Conservation (phyloP, 495 filamentous ascomycete species). For the Tuber magnatum region DNA sequence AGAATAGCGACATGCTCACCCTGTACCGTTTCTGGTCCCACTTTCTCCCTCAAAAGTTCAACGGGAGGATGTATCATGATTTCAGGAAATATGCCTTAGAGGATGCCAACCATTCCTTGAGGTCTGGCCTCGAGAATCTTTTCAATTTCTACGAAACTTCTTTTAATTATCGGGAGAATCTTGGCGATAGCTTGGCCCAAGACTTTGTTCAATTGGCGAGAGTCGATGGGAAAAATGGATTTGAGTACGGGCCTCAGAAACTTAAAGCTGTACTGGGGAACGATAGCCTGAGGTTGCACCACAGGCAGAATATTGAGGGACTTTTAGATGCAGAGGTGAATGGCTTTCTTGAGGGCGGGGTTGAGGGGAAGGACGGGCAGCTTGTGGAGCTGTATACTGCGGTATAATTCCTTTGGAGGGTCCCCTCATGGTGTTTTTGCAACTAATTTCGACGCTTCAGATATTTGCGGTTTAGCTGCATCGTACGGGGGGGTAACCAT, state of each 20-base stretch:
- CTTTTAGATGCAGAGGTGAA: slow-evolving; percentile 25
- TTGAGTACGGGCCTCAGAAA: slow-evolving; percentile 25
- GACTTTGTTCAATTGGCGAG: slow-evolving; percentile 32
- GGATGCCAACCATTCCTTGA: slow-evolving; percentile 47
- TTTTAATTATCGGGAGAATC: slow-evolving; percentile 25
- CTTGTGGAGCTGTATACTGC: slow-evolving; percentile 23
- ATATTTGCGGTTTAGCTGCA: slow-evolving; percentile 10
- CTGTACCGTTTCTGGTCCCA: slow-evolving; percentile 76
- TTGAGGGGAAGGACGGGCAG: slow-evolving; percentile 25
- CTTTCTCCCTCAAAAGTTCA: slow-evolving; percentile 68
- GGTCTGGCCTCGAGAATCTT: slow-evolving; percentile 31
- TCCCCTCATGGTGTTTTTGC: neutral
- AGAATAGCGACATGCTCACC: slow-evolving; percentile 56
- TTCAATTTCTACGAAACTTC: slow-evolving; percentile 36
- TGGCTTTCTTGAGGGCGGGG: slow-evolving; percentile 21
- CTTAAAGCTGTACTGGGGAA: slow-evolving; percentile 25
- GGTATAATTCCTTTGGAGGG: slow-evolving; percentile 11
- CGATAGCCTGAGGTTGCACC: slow-evolving; percentile 20
- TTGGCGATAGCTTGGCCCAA: slow-evolving; percentile 26
- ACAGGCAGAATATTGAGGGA: slow-evolving; percentile 29
- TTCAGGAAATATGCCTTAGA: slow-evolving; percentile 65
- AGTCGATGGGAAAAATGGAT: slow-evolving; percentile 34
- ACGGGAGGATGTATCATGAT: slow-evolving; percentile 70
- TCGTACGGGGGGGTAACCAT: slow-evolving; percentile 5
- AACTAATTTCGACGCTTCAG: slow-evolving; percentile 1